Evolutionary conservation across 805 yeast genomes (phyloP).

Genomic region (Clavispora vitiphila): DNA sequence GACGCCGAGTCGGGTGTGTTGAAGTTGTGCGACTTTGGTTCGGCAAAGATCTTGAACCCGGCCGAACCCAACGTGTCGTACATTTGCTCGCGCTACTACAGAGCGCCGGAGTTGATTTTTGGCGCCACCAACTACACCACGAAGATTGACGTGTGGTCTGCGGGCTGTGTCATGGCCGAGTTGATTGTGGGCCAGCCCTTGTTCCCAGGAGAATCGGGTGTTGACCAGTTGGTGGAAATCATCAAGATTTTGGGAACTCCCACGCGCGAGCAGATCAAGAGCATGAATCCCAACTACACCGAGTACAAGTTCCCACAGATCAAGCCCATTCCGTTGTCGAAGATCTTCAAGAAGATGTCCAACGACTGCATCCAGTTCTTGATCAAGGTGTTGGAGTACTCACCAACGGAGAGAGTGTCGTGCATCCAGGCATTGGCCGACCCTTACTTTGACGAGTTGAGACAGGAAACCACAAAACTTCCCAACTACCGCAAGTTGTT

Average conservation of each 20-base stretch:
- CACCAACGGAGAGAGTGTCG: conserved; percentile 59
- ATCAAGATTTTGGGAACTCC: conserved; percentile 96
- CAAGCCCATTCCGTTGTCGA: conserved; percentile 68
- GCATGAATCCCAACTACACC: conserved; percentile 96
- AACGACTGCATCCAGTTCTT: conserved; percentile 53
- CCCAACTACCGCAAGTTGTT: conserved; percentile 42
- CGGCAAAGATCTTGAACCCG: conserved; percentile 87
- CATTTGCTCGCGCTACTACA: conserved; percentile 91
- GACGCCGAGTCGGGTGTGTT: conserved; percentile 82
- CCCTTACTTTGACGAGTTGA: conserved; percentile 52
- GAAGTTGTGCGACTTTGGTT: conserved; percentile 94
- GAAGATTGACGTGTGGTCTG: conserved; percentile 95
- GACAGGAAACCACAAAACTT: conserved; percentile 31
- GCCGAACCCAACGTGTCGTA: conserved; percentile 93
- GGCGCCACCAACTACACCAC: conserved; percentile 97
- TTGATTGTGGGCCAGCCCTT: conserved; percentile 91
- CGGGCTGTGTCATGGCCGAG: conserved; percentile 98
- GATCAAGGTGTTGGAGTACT: conserved; percentile 56
- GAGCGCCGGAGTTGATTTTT: conserved; percentile 96
- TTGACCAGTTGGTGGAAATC: conserved; percentile 94
- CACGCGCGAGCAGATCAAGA: conserved; percentile 79
- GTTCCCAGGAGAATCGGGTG: conserved; percentile 97
- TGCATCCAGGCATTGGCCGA: conserved; percentile 51
- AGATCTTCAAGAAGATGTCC: conserved; percentile 58
- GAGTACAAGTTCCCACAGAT: conserved; percentile 93